Evolutionary conservation across 2,329 filamentous ascomycete genomes (phyloP).

Genomic region (Pezizomycotina sp.): DNA sequence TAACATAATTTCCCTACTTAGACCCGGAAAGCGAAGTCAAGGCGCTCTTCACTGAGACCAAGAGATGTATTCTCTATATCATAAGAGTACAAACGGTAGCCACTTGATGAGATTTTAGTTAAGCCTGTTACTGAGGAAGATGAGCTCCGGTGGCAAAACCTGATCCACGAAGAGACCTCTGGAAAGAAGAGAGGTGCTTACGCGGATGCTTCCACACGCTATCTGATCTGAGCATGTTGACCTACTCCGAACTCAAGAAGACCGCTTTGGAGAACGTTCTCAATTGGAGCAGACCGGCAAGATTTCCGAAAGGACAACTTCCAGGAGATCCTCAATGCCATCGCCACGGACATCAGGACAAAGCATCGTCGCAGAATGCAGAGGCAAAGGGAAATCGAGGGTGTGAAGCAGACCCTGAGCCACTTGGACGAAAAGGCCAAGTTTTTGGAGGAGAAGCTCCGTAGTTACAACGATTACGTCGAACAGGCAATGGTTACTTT

Average conservation of each 20-base stretch:
- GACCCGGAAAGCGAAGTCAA: conserved; percentile 89
- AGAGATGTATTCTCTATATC: conserved; percentile 91
- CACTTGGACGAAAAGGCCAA: conserved; percentile 73
- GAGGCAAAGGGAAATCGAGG: conserved; percentile 76
- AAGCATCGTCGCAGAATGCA: conserved; percentile 90
- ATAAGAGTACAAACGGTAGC: conserved; percentile 85
- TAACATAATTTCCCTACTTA: conserved; percentile 26
- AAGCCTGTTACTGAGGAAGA: conserved; percentile 77
- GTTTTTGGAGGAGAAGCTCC: conserved; percentile 87
- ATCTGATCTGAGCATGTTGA: conserved; percentile 68
- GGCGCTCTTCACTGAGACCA: conserved; percentile 92
- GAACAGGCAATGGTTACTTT: conserved; percentile 95
- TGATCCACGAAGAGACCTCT: conserved; percentile 68
- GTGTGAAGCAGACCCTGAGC: conserved; percentile 55
- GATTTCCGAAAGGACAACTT: conserved; percentile 78
- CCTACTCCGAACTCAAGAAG: conserved; percentile 80
- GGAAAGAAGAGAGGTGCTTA: conserved; percentile 66
- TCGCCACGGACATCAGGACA: conserved; percentile 88
- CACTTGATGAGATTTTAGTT: conserved; percentile 88
- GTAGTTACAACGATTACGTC: conserved; percentile 98
- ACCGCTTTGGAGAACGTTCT: conserved; percentile 90
- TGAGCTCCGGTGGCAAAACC: conserved; percentile 66
- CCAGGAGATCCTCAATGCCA: conserved; percentile 94
- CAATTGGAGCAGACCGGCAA: conserved; percentile 72
- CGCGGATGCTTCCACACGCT: conserved; percentile 60